Base-by-base conservation (phyloP, 2,329 filamentous ascomycete genomes). In the Didymella glomerata region DNA sequence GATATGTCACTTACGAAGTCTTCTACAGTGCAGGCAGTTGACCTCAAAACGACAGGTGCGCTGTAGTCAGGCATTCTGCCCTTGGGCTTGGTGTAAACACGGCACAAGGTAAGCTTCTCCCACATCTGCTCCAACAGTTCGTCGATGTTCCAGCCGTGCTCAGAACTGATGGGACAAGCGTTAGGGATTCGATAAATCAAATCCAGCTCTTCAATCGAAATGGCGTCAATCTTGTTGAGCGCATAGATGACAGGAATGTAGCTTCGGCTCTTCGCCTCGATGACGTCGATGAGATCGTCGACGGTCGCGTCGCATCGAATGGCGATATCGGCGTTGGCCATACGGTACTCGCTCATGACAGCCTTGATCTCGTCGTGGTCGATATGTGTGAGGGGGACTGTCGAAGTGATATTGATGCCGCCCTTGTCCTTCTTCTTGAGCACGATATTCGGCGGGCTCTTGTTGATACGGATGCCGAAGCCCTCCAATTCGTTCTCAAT, bases 401-500 rank as follows among this genome's bases (percentile, higher is more conserved):
- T 99, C 79, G 88, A 95, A n/a, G 93, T 97, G 74, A 99, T 95
- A 74, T 91, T 93, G 74, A 99, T 88, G 34, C 95, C 95, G 68
- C 95, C 95, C 82, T 98, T 98, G 80, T 99, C 95, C 84, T 99
- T 99, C 85, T 99, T 99, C 81, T 90, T 96, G 84, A 97, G 97
- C n/a, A 95, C 91, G 73, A 99, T 99, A 77, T 99, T 99, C 40
- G 95, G 95, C 25, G 95, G 95, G 70, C 88, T 82, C 83, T 98
- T 99, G 84, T 99, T 99, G 83, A 98, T 94, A 56, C 95, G 87
- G 75, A 99, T 97, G 32, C 95, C 95, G 72, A 99, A 99, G 8
- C 95, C 95, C 78, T 99, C 95, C 76, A 99, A 80, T 81, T 99
- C 95, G 50, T 87, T 85, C 80, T 99, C 95, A 73, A 99, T 99